Percentiles rank a stretch among this genome's conserved stretches.
These are phyloP conservation scores for Coemansia sp. DNA, from an alignment of 192 early-diverging fungal species.

Conservation along the genomic window DNA sequence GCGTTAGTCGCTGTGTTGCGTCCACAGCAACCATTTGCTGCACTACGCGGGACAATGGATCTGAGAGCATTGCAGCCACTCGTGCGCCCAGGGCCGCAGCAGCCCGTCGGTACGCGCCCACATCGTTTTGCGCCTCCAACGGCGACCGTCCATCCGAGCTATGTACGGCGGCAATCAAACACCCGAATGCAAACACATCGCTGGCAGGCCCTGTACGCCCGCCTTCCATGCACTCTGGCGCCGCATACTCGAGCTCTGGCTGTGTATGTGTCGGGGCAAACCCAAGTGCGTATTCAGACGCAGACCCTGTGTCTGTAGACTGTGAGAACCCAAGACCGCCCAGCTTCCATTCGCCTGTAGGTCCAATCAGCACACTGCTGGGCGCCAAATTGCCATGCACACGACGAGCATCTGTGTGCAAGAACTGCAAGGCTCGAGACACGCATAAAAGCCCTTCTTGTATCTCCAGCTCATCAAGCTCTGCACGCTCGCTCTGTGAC, in stretches of 20 bases:
- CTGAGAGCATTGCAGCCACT: conserved; percentile 53
- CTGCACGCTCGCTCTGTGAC: conserved; percentile 12
- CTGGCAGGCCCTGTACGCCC: conserved; percentile 55
- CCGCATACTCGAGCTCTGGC: conserved; percentile 62
- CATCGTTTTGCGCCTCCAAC: conserved; percentile 55
- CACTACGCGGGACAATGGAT: conserved; percentile 55
- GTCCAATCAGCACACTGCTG: conserved; percentile 71
- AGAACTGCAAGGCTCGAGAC: conserved; percentile 71
- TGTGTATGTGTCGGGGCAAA: conserved; percentile 61
- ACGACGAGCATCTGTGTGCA: conserved; percentile 69
- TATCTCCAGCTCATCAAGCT: conserved; percentile 65
- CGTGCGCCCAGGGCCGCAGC: conserved; percentile 49
- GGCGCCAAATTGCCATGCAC: conserved; percentile 76
- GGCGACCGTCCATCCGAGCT: conserved; percentile 51
- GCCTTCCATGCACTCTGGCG: conserved; percentile 73
- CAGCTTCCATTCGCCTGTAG: conserved; percentile 82
- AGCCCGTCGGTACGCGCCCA: conserved; percentile 63
- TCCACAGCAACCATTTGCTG: conserved; percentile 57
- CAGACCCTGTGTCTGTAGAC: neutral
- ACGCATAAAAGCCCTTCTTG: conserved; percentile 78
- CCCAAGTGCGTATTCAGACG: conserved; percentile 55
- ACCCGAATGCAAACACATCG: conserved; percentile 81
- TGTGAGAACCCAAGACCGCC: conserved; percentile 70
- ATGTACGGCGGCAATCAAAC: conserved; percentile 70
- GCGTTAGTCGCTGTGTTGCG: conserved; percentile 59